phyloP scores from a whole-genome alignment of 2,329 filamentous ascomycete species.

The Ophiostoma sp. region DNA sequence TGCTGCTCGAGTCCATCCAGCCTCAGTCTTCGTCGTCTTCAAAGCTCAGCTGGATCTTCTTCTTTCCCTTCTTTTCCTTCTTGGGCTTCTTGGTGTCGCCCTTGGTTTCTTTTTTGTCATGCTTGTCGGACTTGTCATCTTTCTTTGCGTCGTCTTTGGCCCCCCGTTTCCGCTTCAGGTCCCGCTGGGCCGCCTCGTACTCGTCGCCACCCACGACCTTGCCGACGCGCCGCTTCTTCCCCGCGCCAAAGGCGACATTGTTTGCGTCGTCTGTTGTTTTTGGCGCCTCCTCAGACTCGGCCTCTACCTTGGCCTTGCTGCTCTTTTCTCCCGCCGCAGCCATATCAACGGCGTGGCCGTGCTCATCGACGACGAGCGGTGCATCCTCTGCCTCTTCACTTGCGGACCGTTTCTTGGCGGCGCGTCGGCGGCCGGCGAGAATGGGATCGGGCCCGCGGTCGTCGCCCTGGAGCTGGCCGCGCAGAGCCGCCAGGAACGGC shows the following conservation, averaged over 20 bases:
- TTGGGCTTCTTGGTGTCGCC: conserved; percentile 26
- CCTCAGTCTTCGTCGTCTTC: conserved; percentile 50
- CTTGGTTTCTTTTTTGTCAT: conserved; percentile 22
- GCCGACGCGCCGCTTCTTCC: conserved; percentile 13
- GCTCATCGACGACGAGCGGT: conserved; percentile 69
- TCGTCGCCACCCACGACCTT: conserved; percentile 28
- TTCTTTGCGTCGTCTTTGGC: conserved; percentile 27
- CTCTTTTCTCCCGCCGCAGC: conserved; percentile 11
- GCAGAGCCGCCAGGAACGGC: conserved; percentile 55
- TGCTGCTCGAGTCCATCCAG: not conserved
- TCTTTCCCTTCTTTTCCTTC: conserved; percentile 53
- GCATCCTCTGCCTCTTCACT: conserved; percentile 71
- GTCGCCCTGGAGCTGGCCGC: conserved; percentile 46
- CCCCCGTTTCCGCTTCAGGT: conserved; percentile 7
- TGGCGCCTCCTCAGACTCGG: conserved; percentile 24
- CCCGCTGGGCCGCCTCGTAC: conserved; percentile 6
- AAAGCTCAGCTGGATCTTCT: conserved; percentile 65
- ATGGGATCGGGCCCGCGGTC: conserved; percentile 49
- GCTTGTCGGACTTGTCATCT: conserved; percentile 5
- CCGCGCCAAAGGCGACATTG: conserved; percentile 10
- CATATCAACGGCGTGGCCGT: conserved; percentile 54
- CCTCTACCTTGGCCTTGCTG: conserved; percentile 18
- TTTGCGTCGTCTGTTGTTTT: conserved; percentile 29
- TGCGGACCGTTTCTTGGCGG: conserved; percentile 50
- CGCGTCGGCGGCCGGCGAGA: conserved; percentile 46